A percentile compares a stretch with the other conserved stretches of the same genome.
Evolutionary conservation across 2,329 filamentous ascomycete genomes (phyloP).

Genomic region (Aspergillus aculeatus): DNA sequence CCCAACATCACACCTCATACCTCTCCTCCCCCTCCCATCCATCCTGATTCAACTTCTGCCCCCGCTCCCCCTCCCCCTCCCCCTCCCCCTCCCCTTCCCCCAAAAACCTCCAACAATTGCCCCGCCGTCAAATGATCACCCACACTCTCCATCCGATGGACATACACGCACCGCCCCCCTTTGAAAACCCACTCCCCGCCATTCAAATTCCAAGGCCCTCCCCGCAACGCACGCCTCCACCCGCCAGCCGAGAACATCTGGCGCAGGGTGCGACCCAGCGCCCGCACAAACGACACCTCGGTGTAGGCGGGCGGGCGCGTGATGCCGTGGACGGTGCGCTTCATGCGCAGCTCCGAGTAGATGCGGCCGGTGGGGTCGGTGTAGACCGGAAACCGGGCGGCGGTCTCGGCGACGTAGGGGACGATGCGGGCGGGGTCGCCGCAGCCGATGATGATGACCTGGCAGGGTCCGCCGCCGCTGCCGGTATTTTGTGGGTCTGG

Average conservation of each 20-base stretch:
- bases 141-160: conserved; percentile 4
- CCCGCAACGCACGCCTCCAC: neutral
- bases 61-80: neutral
- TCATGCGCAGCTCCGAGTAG: conserved; percentile 24
- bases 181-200: conserved; percentile 6
- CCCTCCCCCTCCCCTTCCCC: neutral
- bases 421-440: conserved; percentile 20
- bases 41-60: too few species aligned
- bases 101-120: conserved; percentile 1
- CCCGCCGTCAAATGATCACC: conserved; percentile 10
- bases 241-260: conserved; percentile 12
- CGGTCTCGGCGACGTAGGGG: conserved; percentile 22
- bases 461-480: conserved; percentile 11
- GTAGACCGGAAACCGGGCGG: conserved; percentile 20
- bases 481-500: neutral
- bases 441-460: conserved; percentile 26
- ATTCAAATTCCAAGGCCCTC: conserved; percentile 5
- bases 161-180: neutral
- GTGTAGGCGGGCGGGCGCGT: conserved; percentile 16
- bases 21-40: neutral
- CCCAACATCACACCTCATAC: neutral
- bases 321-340: conserved; percentile 11
- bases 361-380: conserved; percentile 18
- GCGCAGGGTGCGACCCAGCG: conserved; percentile 10
- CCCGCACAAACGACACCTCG: conserved; percentile 9